Conservation (phyloP, 805 yeast genomes). For the Starmerella potacharoeniae region DNA sequence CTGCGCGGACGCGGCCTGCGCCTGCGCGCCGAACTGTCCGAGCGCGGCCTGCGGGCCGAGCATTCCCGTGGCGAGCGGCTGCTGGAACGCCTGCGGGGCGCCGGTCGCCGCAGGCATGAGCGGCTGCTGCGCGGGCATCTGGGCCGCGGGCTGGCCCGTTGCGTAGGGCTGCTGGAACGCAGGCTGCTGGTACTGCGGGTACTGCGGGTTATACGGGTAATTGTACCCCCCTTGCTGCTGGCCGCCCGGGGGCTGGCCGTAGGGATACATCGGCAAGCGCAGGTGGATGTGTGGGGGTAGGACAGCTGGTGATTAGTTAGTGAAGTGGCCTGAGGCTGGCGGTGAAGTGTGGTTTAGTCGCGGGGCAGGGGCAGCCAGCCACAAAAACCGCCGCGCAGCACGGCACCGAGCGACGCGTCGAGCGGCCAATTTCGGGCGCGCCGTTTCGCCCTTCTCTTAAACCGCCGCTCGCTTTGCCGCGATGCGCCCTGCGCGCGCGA, state of each 20-base stretch:
- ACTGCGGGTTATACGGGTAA: slow-evolving; percentile 13
- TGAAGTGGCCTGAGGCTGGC: neutral
- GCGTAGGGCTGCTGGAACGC: slow-evolving; percentile 8
- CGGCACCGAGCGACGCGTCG: neutral
- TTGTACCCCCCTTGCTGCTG: slow-evolving; percentile 15
- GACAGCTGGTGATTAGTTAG: neutral
- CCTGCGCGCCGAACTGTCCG: slow-evolving; percentile 12
- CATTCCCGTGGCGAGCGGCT: neutral
- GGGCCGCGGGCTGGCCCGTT: slow-evolving; percentile 5
- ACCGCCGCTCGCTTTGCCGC: too few species aligned
- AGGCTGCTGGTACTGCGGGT: slow-evolving; percentile 3
- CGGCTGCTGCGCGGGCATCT: slow-evolving; percentile 7
- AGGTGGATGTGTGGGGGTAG: neutral
- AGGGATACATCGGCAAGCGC: slow-evolving; percentile 11
- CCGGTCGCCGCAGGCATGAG: slow-evolving; percentile 13
- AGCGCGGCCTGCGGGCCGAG: neutral
- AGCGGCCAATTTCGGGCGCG: too few species aligned
- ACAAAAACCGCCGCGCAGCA: neutral
- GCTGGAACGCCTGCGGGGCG: neutral
- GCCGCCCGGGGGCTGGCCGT: slow-evolving; percentile 17
- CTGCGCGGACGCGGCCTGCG: slow-evolving; percentile 29
- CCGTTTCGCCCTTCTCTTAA: too few species aligned
- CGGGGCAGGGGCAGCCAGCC: slow-evolving; percentile 1
- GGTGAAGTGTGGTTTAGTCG: slow-evolving; percentile 1
- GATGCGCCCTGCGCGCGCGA: too few species aligned